A percentile compares a stretch with the other conserved stretches of the same genome.
Conservation (phyloP, 1,284 basidiomycete species). For the Trametes versicolor region DNA sequence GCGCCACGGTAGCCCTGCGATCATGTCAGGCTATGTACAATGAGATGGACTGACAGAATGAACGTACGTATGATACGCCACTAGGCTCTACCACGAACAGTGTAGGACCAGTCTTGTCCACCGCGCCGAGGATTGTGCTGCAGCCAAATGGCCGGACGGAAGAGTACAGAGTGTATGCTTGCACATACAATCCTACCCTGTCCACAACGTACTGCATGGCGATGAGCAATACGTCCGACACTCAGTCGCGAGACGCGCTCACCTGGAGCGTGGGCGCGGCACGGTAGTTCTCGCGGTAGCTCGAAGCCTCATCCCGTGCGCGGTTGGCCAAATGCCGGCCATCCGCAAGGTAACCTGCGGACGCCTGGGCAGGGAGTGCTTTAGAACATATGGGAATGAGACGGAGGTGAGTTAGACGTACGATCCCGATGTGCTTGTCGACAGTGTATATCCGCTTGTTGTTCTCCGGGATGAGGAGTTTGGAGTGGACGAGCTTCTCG, state of each 20-base stretch:
- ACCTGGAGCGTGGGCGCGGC: constrained; percentile 87
- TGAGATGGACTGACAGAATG: constrained; percentile 24
- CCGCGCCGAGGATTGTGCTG: constrained; percentile 89
- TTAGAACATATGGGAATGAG: background rate
- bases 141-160: constrained; percentile 98
- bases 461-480: constrained; percentile 92
- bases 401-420: constrained; percentile 43
- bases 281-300: constrained; percentile 81
- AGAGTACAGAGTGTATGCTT: constrained; percentile 97
- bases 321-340: constrained; percentile 90
- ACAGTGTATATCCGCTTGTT: constrained; percentile 95
- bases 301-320: constrained; percentile 87
- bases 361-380: constrained; percentile 65
- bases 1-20: constrained; percentile 90
- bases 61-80: constrained; percentile 87
- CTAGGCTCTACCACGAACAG: constrained; percentile 96
- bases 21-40: background rate
- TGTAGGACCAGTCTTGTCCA: constrained; percentile 90
- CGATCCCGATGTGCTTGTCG: constrained; percentile 94
- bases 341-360: constrained; percentile 94
- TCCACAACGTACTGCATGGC: constrained; percentile 77
- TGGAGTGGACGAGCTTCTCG: constrained; percentile 98
- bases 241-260: constrained; percentile 37
- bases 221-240: constrained; percentile 10
- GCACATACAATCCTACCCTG: constrained; percentile 89